A percentile compares a stretch with the other conserved stretches of the same genome.
Evolutionary conservation across 768 basidiomycete species (phyloP).

Genomic region (Floccularia luteovirens): DNA sequence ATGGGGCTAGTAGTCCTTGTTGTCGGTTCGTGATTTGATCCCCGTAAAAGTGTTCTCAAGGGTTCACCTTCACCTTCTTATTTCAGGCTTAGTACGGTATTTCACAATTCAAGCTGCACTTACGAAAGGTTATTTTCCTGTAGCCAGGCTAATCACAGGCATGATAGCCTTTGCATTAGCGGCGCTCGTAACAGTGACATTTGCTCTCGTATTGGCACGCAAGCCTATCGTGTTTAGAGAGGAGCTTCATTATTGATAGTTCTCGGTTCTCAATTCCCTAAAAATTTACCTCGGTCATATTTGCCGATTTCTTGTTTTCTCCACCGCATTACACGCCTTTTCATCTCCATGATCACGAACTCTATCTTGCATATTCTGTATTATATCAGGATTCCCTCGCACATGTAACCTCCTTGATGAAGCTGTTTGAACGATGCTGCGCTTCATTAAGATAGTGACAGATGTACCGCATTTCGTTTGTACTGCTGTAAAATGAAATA

Average conservation of each 20-base stretch:
- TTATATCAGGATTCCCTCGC: too few species aligned
- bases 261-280: not conserved
- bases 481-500: too few species aligned
- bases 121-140: constrained; percentile 42
- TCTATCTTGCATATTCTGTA: too few species aligned
- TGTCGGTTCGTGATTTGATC: constrained; percentile 30
- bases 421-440: too few species aligned
- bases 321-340: too few species aligned
- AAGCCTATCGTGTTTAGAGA: constrained; percentile 6
- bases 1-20: constrained; percentile 38
- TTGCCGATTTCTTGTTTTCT: not conserved
- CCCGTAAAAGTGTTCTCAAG: not conserved
- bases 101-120: constrained; percentile 45
- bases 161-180: constrained; percentile 32
- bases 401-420: too few species aligned
- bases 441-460: too few species aligned
- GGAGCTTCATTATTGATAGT: not conserved
- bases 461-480: too few species aligned
- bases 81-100: constrained; percentile 41
- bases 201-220: constrained; percentile 31
- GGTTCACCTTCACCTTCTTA: not conserved
- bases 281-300: constrained; percentile 1
- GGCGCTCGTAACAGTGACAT: constrained; percentile 31
- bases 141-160: constrained; percentile 35
- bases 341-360: too few species aligned